phyloP scores from a whole-genome alignment of 2,329 filamentous ascomycete species.

The Pleomassaria siparia region DNA sequence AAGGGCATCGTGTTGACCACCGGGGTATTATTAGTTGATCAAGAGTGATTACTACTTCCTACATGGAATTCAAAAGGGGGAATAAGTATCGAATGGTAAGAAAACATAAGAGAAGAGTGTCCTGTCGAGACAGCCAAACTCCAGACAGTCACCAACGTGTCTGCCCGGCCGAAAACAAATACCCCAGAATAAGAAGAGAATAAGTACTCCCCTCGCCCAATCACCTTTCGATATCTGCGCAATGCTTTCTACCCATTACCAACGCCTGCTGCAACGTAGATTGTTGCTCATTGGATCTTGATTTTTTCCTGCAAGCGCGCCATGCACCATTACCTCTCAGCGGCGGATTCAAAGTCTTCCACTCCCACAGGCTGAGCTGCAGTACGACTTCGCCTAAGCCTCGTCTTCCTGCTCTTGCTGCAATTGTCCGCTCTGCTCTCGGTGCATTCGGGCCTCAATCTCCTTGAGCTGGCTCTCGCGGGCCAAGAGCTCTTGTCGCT shows the following conservation, averaged over 20 bases:
- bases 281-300: constrained; percentile 23
- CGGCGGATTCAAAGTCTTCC: constrained; percentile 8
- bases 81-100: constrained; percentile 46
- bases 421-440: constrained; percentile 64
- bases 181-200: constrained; percentile 34
- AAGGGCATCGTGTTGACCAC: constrained; percentile 17
- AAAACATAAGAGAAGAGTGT: constrained; percentile 44
- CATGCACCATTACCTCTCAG: constrained; percentile 20
- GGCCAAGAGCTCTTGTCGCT: constrained; percentile 95
- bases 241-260: constrained; percentile 32
- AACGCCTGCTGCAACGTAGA: constrained; percentile 35
- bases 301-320: constrained; percentile 30
- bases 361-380: constrained; percentile 3
- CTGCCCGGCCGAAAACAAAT: constrained; percentile 25
- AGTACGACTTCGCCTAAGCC: constrained; percentile 26
- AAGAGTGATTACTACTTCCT: constrained; percentile 45
- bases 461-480: constrained; percentile 98
- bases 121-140: constrained; percentile 33
- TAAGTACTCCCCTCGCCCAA: constrained; percentile 19
- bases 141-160: constrained; percentile 21
- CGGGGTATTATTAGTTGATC: constrained; percentile 37
- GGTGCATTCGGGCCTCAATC: constrained; percentile 96
- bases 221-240: constrained; percentile 25
- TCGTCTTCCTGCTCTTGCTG: constrained; percentile 34
- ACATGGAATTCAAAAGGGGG: constrained; percentile 42